Conservation (phyloP, 2,329 filamentous ascomycete genomes). For the Hymenoscyphus fraxineus region DNA sequence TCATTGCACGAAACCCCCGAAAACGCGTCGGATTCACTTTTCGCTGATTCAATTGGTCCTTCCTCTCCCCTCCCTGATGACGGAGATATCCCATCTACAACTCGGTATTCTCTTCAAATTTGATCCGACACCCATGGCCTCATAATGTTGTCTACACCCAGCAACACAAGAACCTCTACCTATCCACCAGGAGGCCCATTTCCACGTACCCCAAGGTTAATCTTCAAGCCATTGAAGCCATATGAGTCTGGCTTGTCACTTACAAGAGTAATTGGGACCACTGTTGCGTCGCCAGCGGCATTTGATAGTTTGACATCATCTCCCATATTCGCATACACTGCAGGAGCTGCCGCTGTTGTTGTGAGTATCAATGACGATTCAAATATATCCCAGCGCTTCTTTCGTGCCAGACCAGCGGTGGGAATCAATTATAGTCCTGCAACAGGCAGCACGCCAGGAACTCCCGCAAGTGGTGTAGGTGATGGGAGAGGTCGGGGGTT, state of each 20-base stretch:
- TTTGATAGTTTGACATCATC: conserved; percentile 76
- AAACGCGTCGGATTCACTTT: conserved; percentile 14
- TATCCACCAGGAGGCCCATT: conserved; percentile 71
- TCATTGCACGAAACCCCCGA: conserved; percentile 9
- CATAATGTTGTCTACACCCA: conserved; percentile 36
- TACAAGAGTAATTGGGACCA: conserved; percentile 85
- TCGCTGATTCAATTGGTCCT: conserved; percentile 11
- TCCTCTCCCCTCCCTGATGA: conserved; percentile 7
- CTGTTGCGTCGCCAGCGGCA: conserved; percentile 76
- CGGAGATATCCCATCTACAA: conserved; percentile 4
- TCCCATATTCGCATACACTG: conserved; percentile 78
- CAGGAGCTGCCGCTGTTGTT: conserved; percentile 89
- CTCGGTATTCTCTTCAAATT: not conserved
- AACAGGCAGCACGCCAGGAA: conserved; percentile 50
- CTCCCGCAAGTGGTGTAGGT: conserved; percentile 55
- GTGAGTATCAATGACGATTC: conserved; percentile 69
- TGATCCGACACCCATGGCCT: conserved; percentile 28
- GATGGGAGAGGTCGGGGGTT: conserved; percentile 58
- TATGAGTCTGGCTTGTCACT: conserved; percentile 64
- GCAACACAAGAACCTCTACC: conserved; percentile 28
- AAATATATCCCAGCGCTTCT: conserved; percentile 75
- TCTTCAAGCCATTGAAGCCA: conserved; percentile 43
- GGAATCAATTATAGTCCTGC: conserved; percentile 57
- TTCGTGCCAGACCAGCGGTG: conserved; percentile 76
- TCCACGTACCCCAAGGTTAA: conserved; percentile 60